phyloP scores from a whole-genome alignment of 2,329 filamentous ascomycete species.

The Aspergillus ustus region DNA sequence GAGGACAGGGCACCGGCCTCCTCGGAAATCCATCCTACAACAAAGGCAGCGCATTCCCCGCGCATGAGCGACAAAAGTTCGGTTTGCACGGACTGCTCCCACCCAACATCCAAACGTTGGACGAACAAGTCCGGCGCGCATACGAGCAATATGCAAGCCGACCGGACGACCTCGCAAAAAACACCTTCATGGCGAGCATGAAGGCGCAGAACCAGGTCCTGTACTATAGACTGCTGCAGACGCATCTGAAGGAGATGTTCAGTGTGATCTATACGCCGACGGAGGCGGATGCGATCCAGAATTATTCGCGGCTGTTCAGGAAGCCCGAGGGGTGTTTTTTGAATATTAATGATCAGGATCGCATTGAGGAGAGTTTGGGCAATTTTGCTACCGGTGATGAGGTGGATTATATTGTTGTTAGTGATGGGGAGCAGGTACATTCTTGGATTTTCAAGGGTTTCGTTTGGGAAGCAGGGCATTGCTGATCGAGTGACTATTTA shows the following conservation, averaged over 20 bases:
- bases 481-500: too few species aligned
- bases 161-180: constrained; percentile 73
- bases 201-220: constrained; percentile 85
- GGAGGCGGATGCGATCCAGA: constrained; percentile 84
- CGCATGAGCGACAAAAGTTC: constrained; percentile 71
- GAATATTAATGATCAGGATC: constrained; percentile 70
- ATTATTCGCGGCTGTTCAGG: constrained; percentile 79
- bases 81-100: constrained; percentile 75
- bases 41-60: constrained; percentile 79
- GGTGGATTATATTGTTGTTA: constrained; percentile 87
- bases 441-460: background rate
- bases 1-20: constrained; percentile 54
- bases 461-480: too few species aligned
- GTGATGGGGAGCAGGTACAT: constrained; percentile 63
- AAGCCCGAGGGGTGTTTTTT: constrained; percentile 81
- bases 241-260: constrained; percentile 20
- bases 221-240: constrained; percentile 62
- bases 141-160: constrained; percentile 76
- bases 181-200: constrained; percentile 83
- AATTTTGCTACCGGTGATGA: constrained; percentile 74
- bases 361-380: constrained; percentile 67
- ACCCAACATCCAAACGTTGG: constrained; percentile 71
- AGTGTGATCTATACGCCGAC: constrained; percentile 66
- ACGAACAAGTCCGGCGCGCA: constrained; percentile 75
- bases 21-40: constrained; percentile 74